These are phyloP conservation scores for Canavalia ensiformis DNA, from an alignment of 306 rosid species.

Conservation along the genomic window DNA sequence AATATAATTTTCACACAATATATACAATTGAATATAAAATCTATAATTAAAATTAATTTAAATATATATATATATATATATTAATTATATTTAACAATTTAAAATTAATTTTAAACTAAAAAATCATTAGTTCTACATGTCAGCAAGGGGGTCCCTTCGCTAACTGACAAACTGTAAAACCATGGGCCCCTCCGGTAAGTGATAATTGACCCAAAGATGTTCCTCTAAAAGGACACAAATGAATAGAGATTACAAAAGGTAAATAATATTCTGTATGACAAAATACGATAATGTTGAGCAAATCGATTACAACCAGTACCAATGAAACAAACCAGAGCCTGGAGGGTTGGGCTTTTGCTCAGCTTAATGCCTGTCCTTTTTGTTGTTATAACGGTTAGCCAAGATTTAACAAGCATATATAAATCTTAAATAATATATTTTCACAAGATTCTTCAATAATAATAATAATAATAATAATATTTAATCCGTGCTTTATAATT, in stretches of 20 bases:
- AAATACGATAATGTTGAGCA: background rate
- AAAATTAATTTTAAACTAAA: too few relatives aligned
- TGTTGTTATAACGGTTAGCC: background rate
- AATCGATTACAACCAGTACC: background rate
- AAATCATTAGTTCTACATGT: too few relatives aligned
- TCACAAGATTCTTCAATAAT: background rate
- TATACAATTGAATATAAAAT: too few relatives aligned
- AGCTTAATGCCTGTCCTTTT: background rate
- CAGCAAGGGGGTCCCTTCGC: too few relatives aligned
- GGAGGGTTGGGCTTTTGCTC: background rate
- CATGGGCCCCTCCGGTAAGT: background rate
- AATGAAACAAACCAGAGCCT: background rate
- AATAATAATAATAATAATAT: too few relatives aligned
- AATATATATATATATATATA: too few relatives aligned
- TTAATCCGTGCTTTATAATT: too few relatives aligned
- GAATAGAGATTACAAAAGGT: background rate
- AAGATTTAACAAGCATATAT: background rate
- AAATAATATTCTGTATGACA: background rate
- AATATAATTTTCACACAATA: too few relatives aligned
- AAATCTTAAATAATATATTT: background rate
- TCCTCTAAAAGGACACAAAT: background rate
- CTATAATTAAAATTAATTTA: too few relatives aligned
- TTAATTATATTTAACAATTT: too few relatives aligned
- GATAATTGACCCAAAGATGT: background rate
- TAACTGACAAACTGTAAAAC: too few relatives aligned